Evolutionary conservation across 495 filamentous ascomycete species (phyloP).

Genomic region (Aspergillus indologenus): DNA sequence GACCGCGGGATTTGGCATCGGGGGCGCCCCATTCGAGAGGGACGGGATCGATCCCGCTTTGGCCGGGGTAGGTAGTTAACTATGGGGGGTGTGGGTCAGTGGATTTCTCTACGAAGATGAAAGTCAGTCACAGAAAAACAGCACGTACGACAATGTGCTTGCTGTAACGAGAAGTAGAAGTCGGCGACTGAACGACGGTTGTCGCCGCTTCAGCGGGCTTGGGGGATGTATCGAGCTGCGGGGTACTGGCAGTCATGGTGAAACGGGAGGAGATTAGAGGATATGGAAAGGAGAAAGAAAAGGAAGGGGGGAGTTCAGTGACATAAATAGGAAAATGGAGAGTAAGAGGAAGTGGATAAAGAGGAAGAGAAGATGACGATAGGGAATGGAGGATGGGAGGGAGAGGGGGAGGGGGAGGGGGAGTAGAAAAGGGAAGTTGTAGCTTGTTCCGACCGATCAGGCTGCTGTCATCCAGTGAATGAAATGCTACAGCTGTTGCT

Average conservation of each 20-base stretch:
- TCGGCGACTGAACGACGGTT: constrained; percentile 17
- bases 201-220: constrained; percentile 20
- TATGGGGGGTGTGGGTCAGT: constrained; percentile 5
- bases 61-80: constrained; percentile 88
- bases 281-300: not conserved
- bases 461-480: too few relatives aligned
- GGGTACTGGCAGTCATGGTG: constrained; percentile 15
- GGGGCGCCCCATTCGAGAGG: constrained; percentile 82
- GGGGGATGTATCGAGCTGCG: constrained; percentile 21
- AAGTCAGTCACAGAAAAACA: not conserved
- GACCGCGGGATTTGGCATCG: constrained; percentile 72
- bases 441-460: constrained; percentile 3
- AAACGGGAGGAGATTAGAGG: not conserved
- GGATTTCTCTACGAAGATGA: not conserved
- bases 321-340: not conserved
- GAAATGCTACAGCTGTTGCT: not conserved
- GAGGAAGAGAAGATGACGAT: constrained; percentile 8
- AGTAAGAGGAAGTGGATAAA: not conserved
- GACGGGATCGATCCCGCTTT: constrained; percentile 88
- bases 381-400: too few relatives aligned
- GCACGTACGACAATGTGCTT: constrained; percentile 44
- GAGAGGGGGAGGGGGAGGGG: constrained; percentile 1
- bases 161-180: constrained; percentile 32
- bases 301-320: constrained; percentile 6
- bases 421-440: constrained; percentile 9